Conservation (phyloP, 164 flowering plant genomes). For the Aristolochia fimbriata region DNA sequence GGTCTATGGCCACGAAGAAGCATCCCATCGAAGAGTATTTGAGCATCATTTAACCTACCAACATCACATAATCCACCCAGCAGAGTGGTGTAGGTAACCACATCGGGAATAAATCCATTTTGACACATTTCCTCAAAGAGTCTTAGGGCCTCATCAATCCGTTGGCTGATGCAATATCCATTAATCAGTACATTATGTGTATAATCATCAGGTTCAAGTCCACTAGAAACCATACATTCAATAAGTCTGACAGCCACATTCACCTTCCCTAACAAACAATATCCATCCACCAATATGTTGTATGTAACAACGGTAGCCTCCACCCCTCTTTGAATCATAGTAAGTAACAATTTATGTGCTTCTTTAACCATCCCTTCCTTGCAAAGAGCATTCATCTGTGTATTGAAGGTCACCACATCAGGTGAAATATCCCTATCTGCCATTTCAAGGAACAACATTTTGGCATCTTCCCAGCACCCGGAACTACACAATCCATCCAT, state of each 20-base stretch:
- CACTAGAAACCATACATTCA: conserved; percentile 21
- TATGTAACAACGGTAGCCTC: conserved; percentile 1
- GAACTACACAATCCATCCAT: conserved; percentile 5
- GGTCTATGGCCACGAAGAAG: conserved; percentile 2
- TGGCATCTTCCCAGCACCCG: conserved; percentile 5
- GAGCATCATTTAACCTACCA: conserved; percentile 34
- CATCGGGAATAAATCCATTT: conserved; percentile 23
- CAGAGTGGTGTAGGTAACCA: conserved; percentile 27
- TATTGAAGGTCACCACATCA: conserved; percentile 3
- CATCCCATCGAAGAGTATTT: conserved; percentile 30
- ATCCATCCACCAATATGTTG: conserved; percentile 10
- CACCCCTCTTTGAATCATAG: conserved; percentile 5
- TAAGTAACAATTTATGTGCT: conserved; percentile 1
- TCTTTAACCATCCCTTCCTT: conserved; percentile 6
- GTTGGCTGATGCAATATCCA: conserved; percentile 26
- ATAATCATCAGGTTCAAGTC: conserved; percentile 17
- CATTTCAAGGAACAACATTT: conserved; percentile 3
- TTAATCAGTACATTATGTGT: conserved; percentile 38
- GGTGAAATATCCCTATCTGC: conserved; percentile 3
- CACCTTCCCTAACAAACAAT: conserved; percentile 5
- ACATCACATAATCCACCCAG: conserved; percentile 27
- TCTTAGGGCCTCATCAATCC: conserved; percentile 25
- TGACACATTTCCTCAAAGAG: conserved; percentile 23
- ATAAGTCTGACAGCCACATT: conserved; percentile 30
- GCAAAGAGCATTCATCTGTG: conserved; percentile 5